Evolutionary conservation across 306 rosid species (phyloP), one percentile per base, ranked within the genome.

Genomic region (Corylus americana): DNA sequence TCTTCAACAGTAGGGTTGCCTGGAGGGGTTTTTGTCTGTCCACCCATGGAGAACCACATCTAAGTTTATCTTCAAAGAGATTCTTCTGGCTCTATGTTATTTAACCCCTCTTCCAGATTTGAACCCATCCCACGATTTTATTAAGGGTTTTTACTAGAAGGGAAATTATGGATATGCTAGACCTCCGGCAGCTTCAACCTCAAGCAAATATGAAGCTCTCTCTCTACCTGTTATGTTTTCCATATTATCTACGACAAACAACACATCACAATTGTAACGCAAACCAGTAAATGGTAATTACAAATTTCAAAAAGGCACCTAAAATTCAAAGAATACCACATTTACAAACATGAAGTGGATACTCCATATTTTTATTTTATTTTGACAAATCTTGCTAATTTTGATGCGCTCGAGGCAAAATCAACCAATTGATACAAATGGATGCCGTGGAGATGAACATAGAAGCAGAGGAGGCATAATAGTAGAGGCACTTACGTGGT

Each of bases 401-500:
- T 67, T 77, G 75, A 74, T 4, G 57, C 70, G 82, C 73, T 61
- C 71, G 63, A 67, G 69, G 74, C 75, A 42, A 71, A 78, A 78
- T 76, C 85, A 85, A 74, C 75, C 77, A 77, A 76, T 7, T 68
- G 77, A 55, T 45, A 25, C 82, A 75, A 51, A 53, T 71, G 53
- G 51, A 74, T 50, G 71, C 49, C 22, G 18, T 17, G 22, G 71
- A 67, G 72, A 68, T 39, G 39, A 68, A 63, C 51, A 42, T 48
- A 4, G 16, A 42, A 42, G 27, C 72, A 67, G 50, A 9, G 9
- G 25, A 37, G 50, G 22, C 27, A 20, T 58, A 37, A 39, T 67
- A 63, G 79, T 70, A n/a, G 53, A 59, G 75, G 74, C 79, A 81
- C 85, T 93, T 85, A 92, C 86, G 80, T 64, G 70, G 87, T 85